Conservation (phyloP, 176 grass and related monocot species). For the Rhynchospora pubera region DNA sequence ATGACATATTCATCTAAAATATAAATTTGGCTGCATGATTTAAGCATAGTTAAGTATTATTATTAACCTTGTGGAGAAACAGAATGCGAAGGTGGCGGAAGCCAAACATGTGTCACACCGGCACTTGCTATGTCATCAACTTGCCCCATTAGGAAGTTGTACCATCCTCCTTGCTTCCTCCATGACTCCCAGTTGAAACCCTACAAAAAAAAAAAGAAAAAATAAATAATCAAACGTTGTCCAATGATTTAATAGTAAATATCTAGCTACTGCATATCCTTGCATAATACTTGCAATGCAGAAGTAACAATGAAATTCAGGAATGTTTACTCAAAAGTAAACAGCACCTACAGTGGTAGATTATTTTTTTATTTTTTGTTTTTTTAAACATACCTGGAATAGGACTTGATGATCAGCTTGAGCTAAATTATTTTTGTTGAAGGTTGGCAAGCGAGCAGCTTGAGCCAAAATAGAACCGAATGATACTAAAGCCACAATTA, state of each 20-base stretch:
- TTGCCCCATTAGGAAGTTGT: constrained; percentile 33
- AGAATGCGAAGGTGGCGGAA: constrained; percentile 68
- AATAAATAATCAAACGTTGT: neutral
- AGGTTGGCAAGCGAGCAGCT: neutral
- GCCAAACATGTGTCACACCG: constrained; percentile 62
- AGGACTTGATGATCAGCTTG: constrained; percentile 4
- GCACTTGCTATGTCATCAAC: constrained; percentile 48
- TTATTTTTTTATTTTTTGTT: neutral
- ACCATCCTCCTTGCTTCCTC: constrained; percentile 75
- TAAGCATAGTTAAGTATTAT: neutral
- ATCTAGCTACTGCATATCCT: too few relatives aligned
- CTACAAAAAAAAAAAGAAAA: constrained; percentile 10
- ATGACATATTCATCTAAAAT: too few relatives aligned
- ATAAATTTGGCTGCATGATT: neutral
- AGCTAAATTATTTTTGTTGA: neutral
- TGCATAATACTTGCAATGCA: too few relatives aligned
- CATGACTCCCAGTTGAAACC: constrained; percentile 92
- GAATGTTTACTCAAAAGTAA: neutral
- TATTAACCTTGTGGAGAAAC: constrained; percentile 50
- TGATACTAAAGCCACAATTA: neutral
- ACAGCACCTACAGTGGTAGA: neutral
- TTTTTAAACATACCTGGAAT: constrained; percentile 4
- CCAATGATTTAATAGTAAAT: too few relatives aligned
- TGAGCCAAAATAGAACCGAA: neutral
- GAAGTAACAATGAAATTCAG: too few relatives aligned